Evolutionary conservation across 2,329 filamentous ascomycete species (phyloP).

Genomic region (Alternaria atra): DNA sequence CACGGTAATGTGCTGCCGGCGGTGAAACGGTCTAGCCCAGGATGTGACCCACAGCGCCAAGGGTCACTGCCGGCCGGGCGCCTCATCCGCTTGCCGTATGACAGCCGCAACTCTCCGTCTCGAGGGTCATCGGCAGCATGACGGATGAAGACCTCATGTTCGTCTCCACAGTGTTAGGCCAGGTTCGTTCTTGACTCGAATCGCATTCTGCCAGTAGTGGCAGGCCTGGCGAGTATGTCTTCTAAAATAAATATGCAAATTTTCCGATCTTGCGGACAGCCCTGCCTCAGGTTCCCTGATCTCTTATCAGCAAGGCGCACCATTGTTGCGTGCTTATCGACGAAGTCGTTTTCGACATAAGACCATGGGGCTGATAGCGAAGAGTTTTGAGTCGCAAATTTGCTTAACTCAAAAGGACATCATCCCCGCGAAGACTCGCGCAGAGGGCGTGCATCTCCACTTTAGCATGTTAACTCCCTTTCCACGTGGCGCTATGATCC

Average conservation of each 20-base stretch:
- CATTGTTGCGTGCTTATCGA: background rate
- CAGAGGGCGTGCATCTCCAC: conserved; percentile 5
- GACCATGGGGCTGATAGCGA: background rate
- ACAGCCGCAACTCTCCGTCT: background rate
- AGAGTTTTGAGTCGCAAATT: background rate
- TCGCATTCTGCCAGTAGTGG: background rate
- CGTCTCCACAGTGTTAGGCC: conserved; percentile 8
- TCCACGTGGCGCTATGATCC: conserved; percentile 9
- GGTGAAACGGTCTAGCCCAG: conserved; percentile 8
- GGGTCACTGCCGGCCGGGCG: background rate
- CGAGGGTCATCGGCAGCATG: background rate
- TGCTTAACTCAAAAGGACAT: background rate
- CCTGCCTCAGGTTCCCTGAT: background rate
- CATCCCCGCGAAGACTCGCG: background rate
- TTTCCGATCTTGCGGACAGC: background rate
- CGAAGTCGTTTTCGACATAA: background rate
- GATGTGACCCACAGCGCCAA: conserved; percentile 5
- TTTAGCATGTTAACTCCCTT: conserved; percentile 1
- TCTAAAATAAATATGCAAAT: background rate
- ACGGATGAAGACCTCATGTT: background rate
- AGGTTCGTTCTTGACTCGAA: background rate
- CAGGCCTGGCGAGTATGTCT: background rate
- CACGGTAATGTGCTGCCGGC: background rate
- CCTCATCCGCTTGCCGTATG: background rate
- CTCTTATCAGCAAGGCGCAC: background rate